Evolutionary conservation across 2,329 filamentous ascomycete genomes (phyloP), one percentile per base, ranked within the genome.

Genomic region (Bipolaris bicolor): DNA sequence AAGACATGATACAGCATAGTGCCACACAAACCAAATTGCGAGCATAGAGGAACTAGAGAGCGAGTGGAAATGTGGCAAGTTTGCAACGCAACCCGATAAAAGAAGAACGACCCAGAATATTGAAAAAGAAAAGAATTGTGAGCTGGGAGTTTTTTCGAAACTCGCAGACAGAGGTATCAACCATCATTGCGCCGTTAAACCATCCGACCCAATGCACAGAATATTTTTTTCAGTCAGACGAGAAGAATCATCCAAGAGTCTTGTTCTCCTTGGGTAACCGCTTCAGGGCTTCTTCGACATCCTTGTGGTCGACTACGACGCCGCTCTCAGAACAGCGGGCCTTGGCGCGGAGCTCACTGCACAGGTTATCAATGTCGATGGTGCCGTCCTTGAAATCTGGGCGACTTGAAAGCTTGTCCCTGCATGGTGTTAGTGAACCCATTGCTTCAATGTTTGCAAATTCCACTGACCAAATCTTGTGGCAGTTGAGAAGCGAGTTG

Each of bases 251-350:
- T 16, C 50, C 55, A 5, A 49, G 33, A 33, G 52, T 40, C 11
- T 58, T 57, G 34, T 58, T 56, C 24, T 76, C 70, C 39, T 76
- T 73, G 6, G 76, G 76, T 24, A 82, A 61, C 49, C 79, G 79
- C 69, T 79, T 77, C 51, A 83, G 74, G 5, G 80, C 80, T 37
- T 77, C 86, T 72, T 97, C 90, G 67, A 98, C 96, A 69, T 98
- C 93, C 52, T 87, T 86, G 78, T 96, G 88, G 61, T 92, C 89
- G 22, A 99, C 90, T 16, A 97, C 91, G 11, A 96, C 91, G 15
- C 95, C 94, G 16, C 84, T 89, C 66, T 96, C 91, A 0, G 92
- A 96, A 77, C 95, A 99, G 73, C 94, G 95, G 56, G 95, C 95
- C 80, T 99, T 99, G 75, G 93, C 91, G 63, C 94, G 91, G 13